Conservation (phyloP, 768 basidiomycete species). For the Lentinula raphanica region DNA sequence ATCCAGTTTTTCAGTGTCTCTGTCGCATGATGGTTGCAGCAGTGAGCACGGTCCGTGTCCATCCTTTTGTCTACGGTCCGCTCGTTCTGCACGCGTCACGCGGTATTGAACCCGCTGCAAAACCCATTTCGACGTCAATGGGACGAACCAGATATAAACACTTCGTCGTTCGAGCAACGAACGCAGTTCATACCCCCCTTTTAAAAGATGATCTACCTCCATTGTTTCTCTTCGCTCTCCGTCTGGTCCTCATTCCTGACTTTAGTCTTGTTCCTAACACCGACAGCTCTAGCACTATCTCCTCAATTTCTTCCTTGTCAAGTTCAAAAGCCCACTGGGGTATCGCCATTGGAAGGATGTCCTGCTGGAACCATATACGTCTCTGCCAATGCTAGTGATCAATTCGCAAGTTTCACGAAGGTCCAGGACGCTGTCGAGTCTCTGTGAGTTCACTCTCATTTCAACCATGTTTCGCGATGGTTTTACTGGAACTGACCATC, state of each 20-base stretch:
- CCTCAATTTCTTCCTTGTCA: constrained; percentile 46
- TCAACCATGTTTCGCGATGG: too few species aligned
- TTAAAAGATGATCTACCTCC: neutral
- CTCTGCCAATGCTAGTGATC: constrained; percentile 38
- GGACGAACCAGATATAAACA: neutral
- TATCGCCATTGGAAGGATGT: constrained; percentile 47
- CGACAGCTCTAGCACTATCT: constrained; percentile 31
- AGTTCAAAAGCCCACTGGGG: constrained; percentile 34
- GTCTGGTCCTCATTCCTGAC: neutral
- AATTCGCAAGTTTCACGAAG: constrained; percentile 37
- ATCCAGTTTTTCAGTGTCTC: neutral
- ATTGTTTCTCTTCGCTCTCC: neutral
- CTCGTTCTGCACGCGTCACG: neutral
- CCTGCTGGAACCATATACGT: constrained; percentile 58
- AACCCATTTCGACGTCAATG: neutral
- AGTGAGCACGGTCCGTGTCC: neutral
- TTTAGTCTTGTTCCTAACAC: neutral
- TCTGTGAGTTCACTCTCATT: constrained; percentile 33
- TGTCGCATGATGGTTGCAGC: neutral
- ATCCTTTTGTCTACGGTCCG: neutral
- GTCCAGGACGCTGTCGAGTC: constrained; percentile 54
- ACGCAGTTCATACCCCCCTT: too few species aligned
- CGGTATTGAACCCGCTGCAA: neutral
- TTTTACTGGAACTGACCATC: neutral
- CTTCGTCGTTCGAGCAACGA: neutral